phyloP scores from a whole-genome alignment of 768 basidiomycete genomes.

The Termitomyces sp. region DNA sequence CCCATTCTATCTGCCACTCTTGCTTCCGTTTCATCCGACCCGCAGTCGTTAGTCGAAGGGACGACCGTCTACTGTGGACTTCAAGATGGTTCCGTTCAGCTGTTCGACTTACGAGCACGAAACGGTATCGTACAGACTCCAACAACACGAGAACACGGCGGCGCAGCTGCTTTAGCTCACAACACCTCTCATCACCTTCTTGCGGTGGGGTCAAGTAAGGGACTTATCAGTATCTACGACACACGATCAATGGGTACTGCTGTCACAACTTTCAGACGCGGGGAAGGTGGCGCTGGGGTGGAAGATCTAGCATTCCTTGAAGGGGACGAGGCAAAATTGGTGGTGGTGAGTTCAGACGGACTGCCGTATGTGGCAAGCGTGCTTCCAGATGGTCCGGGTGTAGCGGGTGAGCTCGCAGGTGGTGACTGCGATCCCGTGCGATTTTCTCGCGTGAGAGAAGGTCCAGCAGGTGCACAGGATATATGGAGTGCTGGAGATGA shows the following conservation, averaged over 20 bases:
- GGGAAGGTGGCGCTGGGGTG: conserved; percentile 43
- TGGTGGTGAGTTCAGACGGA: conserved; percentile 55
- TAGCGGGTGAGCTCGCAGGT: conserved; percentile 50
- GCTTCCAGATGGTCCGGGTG: conserved; percentile 36
- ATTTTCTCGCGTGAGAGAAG: conserved; percentile 28
- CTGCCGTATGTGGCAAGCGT: conserved; percentile 52
- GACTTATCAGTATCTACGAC: conserved; percentile 56
- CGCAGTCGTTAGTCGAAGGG: conserved; percentile 27
- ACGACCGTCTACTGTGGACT: conserved; percentile 49
- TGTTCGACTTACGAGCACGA: conserved; percentile 51
- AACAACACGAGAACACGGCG: conserved; percentile 28
- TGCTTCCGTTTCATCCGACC: conserved; percentile 29
- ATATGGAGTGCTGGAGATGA: conserved; percentile 65
- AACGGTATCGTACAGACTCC: conserved; percentile 19
- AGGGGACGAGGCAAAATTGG: conserved; percentile 23
- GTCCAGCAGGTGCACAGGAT: conserved; percentile 19
- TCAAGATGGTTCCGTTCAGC: conserved; percentile 50
- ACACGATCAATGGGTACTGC: conserved; percentile 23
- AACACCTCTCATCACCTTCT: conserved; percentile 39
- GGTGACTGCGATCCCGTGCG: conserved; percentile 60
- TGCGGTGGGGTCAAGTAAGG: conserved; percentile 55
- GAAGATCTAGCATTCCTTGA: conserved; percentile 42
- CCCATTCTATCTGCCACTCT: conserved; percentile 44
- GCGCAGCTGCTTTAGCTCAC: conserved; percentile 38
- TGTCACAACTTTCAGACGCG: conserved; percentile 33